Evolutionary conservation across 768 basidiomycete species (phyloP).

Genomic region (Obba rivulosa): DNA sequence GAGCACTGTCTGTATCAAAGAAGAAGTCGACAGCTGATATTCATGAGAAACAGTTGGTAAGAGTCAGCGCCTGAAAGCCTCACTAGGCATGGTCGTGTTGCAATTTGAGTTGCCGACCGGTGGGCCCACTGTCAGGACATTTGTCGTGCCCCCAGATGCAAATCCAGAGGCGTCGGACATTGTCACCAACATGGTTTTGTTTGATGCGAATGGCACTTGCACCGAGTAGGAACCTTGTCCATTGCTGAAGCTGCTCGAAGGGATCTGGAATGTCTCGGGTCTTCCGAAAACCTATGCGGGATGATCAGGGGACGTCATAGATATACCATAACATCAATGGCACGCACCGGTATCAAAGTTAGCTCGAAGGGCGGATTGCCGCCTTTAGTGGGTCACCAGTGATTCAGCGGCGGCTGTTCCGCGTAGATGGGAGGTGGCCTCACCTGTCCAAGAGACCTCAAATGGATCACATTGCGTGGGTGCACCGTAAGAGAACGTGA

Average conservation of each 20-base stretch:
- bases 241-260: conserved; percentile 46
- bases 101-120: conserved; percentile 41
- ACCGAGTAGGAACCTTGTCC: conserved; percentile 47
- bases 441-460: conserved; percentile 60
- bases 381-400: conserved; percentile 32
- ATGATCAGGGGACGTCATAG: conserved; percentile 2
- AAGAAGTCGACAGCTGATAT: conserved; percentile 35
- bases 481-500: conserved; percentile 46
- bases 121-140: conserved; percentile 41
- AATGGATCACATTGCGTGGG: conserved; percentile 61
- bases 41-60: not conserved
- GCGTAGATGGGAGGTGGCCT: conserved; percentile 9
- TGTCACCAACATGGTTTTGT: conserved; percentile 42
- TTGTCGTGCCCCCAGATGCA: conserved; percentile 55
- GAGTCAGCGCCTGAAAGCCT: not conserved
- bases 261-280: conserved; percentile 50
- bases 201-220: conserved; percentile 37
- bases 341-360: conserved; percentile 46
- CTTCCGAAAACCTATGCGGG: conserved; percentile 43
- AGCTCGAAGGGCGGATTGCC: conserved; percentile 50
- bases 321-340: not conserved
- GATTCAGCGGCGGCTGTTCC: not conserved
- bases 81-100: conserved; percentile 41
- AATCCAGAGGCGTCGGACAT: conserved; percentile 75
- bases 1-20: conserved; percentile 3